Percentiles rank a stretch among this genome's conserved stretches.
These are phyloP conservation scores for Pelagophyceae sp. DNA, from an alignment of 352 stramenopile species.

Conservation along the genomic window DNA sequence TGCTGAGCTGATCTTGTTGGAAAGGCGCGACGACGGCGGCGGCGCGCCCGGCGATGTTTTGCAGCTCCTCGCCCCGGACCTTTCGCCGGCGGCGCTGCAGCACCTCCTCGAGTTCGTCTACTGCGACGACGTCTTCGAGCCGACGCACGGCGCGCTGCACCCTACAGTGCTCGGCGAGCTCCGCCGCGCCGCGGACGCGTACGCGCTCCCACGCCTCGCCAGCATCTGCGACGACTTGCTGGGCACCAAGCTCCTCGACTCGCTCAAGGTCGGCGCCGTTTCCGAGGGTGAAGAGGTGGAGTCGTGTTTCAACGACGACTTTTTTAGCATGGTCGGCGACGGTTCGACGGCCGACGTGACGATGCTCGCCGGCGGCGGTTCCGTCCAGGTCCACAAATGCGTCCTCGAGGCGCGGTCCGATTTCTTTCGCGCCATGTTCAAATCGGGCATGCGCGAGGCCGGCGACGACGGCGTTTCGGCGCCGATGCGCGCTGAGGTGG, in stretches of 20 bases:
- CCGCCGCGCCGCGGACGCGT: background rate
- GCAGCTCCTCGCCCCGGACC: constrained; percentile 3
- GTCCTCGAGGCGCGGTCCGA: background rate
- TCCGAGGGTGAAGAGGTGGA: background rate
- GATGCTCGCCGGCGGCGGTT: background rate
- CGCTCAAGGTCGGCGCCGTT: too few relatives aligned
- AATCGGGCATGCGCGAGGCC: background rate
- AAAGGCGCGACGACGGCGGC: constrained; percentile 8
- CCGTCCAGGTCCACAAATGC: background rate
- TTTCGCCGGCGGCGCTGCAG: background rate
- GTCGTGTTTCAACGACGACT: background rate
- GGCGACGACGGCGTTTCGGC: background rate
- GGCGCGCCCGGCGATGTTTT: background rate
- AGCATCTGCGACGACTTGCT: background rate
- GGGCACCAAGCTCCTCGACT: background rate
- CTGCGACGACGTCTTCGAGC: constrained; percentile 16
- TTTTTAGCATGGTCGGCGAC: background rate
- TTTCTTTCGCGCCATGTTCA: constrained; percentile 17
- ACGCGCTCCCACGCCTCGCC: background rate
- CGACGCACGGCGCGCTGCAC: background rate
- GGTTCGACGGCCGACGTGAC: background rate
- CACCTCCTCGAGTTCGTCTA: constrained; percentile 12
- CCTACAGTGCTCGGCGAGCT: background rate
- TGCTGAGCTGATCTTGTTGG: constrained; percentile 4
- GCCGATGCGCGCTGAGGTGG: background rate